These are phyloP conservation scores for Acer saccharum DNA, from an alignment of 345 rosid genomes.

Conservation along the genomic window DNA sequence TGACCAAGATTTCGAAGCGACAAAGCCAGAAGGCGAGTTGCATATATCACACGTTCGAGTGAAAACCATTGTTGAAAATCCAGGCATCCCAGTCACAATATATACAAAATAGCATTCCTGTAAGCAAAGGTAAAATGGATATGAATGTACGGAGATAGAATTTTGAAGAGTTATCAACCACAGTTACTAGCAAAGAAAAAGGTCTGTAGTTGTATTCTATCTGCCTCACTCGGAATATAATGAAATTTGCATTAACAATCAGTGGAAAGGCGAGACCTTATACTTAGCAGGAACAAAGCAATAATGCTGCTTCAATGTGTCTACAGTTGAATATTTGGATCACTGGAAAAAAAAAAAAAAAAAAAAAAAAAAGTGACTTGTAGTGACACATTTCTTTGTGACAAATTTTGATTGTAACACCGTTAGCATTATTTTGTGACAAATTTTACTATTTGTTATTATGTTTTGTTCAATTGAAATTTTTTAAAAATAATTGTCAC, in stretches of 20 bases:
- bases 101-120: slow-evolving; percentile 96
- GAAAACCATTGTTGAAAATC: slow-evolving; percentile 86
- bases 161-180: neutral
- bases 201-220: neutral
- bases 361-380: too few species aligned
- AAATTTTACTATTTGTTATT: too few species aligned
- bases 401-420: too few species aligned
- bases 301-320: slow-evolving; percentile 84
- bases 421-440: too few species aligned
- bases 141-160: neutral
- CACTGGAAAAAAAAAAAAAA: too few species aligned
- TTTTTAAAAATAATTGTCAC: too few species aligned
- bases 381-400: too few species aligned
- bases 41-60: slow-evolving; percentile 92
- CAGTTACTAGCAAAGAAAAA: neutral
- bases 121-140: slow-evolving; percentile 18
- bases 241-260: neutral
- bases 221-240: neutral
- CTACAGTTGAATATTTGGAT: slow-evolving; percentile 92
- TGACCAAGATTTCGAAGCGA: slow-evolving; percentile 85
- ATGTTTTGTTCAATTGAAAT: too few species aligned
- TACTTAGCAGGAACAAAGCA: slow-evolving; percentile 75
- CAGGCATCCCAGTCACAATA: slow-evolving; percentile 70
- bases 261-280: slow-evolving; percentile 53
- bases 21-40: slow-evolving; percentile 73